phyloP scores from a whole-genome alignment of 768 basidiomycete genomes.

The Astraeus odoratus region DNA sequence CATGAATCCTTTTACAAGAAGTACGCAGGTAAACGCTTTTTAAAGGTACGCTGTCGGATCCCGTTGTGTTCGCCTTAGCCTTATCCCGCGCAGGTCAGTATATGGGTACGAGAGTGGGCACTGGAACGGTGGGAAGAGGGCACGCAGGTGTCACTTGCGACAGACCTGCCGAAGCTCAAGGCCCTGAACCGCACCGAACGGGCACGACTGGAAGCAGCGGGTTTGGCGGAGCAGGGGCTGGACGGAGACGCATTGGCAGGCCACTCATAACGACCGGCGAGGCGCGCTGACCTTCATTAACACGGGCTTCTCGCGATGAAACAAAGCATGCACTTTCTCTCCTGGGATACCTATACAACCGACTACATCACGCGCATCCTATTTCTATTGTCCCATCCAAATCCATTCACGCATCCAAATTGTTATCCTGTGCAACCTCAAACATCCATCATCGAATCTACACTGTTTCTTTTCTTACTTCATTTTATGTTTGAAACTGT shows the following conservation, averaged over 20 bases:
- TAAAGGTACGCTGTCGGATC: constrained; percentile 51
- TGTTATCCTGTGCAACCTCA: constrained; percentile 1
- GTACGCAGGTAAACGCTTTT: constrained; percentile 76
- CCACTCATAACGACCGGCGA: not conserved
- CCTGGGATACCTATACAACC: constrained; percentile 7
- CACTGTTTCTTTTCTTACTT: not conserved
- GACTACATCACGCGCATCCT: constrained; percentile 5
- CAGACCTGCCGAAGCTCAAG: constrained; percentile 56
- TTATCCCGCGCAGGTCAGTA: constrained; percentile 52
- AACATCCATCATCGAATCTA: not conserved
- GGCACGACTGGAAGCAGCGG: constrained; percentile 15
- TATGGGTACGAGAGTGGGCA: constrained; percentile 84
- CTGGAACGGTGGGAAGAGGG: constrained; percentile 65
- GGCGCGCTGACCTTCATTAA: not conserved
- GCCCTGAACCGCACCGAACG: constrained; percentile 41
- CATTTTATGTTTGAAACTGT: not conserved
- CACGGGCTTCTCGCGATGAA: not conserved
- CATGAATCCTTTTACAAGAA: constrained; percentile 84
- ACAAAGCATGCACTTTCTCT: constrained; percentile 7
- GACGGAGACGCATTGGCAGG: constrained; percentile 3
- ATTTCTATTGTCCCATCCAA: constrained; percentile 3
- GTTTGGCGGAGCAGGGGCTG: constrained; percentile 3
- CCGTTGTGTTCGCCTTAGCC: not conserved
- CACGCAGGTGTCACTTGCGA: constrained; percentile 47
- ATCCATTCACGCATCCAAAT: constrained; percentile 1